These are phyloP conservation scores for Globisporangium lucens DNA, from an alignment of 352 stramenopile species.

Conservation along the genomic window DNA sequence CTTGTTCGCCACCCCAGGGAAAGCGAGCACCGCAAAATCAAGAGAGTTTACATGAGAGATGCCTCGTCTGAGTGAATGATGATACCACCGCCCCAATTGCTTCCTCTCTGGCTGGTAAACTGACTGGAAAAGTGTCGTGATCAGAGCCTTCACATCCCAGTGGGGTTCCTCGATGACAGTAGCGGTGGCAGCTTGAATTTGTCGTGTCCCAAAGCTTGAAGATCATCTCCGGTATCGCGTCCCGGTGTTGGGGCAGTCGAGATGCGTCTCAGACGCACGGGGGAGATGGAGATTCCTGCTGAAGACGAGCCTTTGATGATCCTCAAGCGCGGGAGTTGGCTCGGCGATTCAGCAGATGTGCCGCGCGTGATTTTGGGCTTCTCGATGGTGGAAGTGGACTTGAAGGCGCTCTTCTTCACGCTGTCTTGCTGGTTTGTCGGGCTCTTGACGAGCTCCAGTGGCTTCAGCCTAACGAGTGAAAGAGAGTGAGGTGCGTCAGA, in stretches of 20 bases:
- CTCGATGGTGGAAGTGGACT: background rate
- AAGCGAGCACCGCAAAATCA: background rate
- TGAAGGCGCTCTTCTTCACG: conserved; percentile 1
- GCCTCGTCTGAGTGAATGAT: background rate
- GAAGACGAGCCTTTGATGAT: conserved; percentile 12
- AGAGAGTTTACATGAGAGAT: conserved; percentile 2
- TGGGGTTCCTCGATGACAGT: background rate
- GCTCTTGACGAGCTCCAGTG: conserved; percentile 25
- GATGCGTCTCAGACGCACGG: conserved; percentile 36
- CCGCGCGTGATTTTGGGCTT: conserved; percentile 17
- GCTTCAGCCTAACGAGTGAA: conserved; percentile 31
- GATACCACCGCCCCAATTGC: background rate
- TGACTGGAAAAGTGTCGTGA: background rate
- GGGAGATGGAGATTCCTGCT: conserved; percentile 28
- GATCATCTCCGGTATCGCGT: background rate
- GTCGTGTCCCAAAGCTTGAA: background rate
- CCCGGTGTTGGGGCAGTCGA: conserved; percentile 33
- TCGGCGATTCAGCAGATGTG: conserved; percentile 22
- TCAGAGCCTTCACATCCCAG: background rate
- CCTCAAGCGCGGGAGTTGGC: conserved; percentile 23
- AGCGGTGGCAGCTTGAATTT: conserved; percentile 44
- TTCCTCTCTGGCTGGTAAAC: background rate
- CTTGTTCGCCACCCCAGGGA: background rate
- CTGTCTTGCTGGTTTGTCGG: conserved; percentile 14
- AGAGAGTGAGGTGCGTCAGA: background rate